Base-by-base conservation (phyloP, 768 basidiomycete genomes). In the Crassisporium funariophilum region DNA sequence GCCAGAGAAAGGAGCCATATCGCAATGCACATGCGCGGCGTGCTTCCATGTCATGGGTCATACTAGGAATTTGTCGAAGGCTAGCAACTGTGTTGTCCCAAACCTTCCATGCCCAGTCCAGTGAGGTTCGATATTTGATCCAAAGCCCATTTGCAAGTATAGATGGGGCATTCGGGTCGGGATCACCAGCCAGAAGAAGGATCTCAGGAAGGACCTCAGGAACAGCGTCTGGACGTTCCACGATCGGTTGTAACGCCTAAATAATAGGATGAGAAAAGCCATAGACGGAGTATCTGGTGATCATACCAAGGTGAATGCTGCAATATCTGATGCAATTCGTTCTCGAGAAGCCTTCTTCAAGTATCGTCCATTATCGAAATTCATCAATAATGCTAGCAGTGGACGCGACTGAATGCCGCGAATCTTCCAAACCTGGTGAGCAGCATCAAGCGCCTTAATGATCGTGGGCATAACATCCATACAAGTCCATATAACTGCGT, bases 41-140 rank as follows among this genome's bases (percentile, higher is more conserved):
- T 19, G 66, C 73, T 42, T 64, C 60, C 5, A 61, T 47, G 46
- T 83, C 82, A 4, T 71, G 55, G 12, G 74, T 74, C 72, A 86
- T 78, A 35, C 66, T 63, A 5, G 84, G 80, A 35, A 88, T 73
- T 60, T 86, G 84, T 34, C 83, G 85, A 35, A 92, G 70, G 41
- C 83, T 84, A 5, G 86, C 81, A 35, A 92, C 74, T 1, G 84
- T 81, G 56, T 88, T 91, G 60, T 91, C 88, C 89, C 89, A 91
- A 15, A 86, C 85, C 55, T 84, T 86, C 81, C 82, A 86, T 2
- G 79, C 88, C 88, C 89, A 91, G 55, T 88, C 79, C 11, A 65
- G 57, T 0, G 87, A 79, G 12, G 79, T 80, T 34, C 86, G 81
- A 55, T 91, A 91, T 59, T 88, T 86, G 64, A 88, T 86, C 90